phyloP scores from a whole-genome alignment of 129 eudicot genomes.

The Flaveria linearis region DNA sequence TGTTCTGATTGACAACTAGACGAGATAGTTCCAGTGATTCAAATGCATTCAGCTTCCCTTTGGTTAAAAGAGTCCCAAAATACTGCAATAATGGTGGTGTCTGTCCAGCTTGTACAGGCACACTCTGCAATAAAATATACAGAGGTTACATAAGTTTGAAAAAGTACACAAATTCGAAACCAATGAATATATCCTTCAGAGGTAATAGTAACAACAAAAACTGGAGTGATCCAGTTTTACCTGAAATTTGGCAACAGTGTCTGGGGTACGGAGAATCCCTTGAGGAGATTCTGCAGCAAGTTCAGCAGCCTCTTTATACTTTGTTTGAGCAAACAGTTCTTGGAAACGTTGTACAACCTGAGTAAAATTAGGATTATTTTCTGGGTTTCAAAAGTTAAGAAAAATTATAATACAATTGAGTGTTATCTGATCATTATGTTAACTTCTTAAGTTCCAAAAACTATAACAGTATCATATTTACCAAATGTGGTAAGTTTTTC shows the following conservation, averaged over 20 bases:
- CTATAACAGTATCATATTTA: background rate
- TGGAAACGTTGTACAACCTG: slow-evolving; percentile 98
- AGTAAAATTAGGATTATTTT: slow-evolving; percentile 11
- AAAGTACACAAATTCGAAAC: background rate
- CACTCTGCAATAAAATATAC: slow-evolving; percentile 55
- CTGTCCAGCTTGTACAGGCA: slow-evolving; percentile 95
- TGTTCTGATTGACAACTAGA: slow-evolving; percentile 85
- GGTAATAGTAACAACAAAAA: background rate
- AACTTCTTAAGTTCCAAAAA: background rate
- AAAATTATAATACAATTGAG: background rate
- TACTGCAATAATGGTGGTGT: slow-evolving; percentile 83
- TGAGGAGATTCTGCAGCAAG: slow-evolving; percentile 99
- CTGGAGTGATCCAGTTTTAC: slow-evolving; percentile 31
- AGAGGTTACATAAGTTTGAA: slow-evolving; percentile 2
- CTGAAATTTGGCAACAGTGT: slow-evolving; percentile 96
- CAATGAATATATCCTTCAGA: background rate
- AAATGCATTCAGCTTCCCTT: slow-evolving; percentile 83
- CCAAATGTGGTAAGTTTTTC: background rate
- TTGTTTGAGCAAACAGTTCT: slow-evolving; percentile 95
- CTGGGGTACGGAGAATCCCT: slow-evolving; percentile 95
- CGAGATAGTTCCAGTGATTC: slow-evolving; percentile 90
- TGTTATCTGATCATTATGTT: background rate
- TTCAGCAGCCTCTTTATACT: slow-evolving; percentile 98
- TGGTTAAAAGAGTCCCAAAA: slow-evolving; percentile 79
- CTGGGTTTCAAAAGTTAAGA: background rate